Conservation (phyloP, 441 rosid species). For the Corymbia calophylla region DNA sequence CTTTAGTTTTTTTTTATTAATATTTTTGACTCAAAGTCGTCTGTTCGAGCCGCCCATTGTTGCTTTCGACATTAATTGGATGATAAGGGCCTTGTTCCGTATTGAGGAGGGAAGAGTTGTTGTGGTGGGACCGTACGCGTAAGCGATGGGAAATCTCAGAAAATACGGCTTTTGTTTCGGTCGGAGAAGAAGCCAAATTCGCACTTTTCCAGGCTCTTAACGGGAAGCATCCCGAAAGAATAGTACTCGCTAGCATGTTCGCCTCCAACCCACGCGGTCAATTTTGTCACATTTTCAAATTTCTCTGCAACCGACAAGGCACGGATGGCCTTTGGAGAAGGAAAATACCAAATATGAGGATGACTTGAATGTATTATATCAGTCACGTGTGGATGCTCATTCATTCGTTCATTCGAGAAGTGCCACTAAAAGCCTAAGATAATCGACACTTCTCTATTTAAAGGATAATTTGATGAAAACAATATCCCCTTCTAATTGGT, state of each 20-base stretch:
- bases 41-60: background rate
- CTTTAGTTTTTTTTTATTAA: background rate
- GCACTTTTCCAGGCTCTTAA: background rate
- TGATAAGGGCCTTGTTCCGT: background rate
- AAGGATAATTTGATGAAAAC: background rate
- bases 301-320: background rate
- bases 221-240: background rate
- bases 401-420: background rate
- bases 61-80: background rate
- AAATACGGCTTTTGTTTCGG: background rate
- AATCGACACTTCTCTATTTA: background rate
- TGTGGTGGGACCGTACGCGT: background rate
- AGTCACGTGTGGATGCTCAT: background rate
- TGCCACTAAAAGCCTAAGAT: background rate
- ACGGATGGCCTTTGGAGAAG: background rate
- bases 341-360: background rate
- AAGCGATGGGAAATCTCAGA: background rate
- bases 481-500: background rate
- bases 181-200: background rate
- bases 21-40: background rate
- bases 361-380: background rate
- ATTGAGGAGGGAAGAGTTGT: background rate
- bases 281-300: background rate
- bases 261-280: background rate
- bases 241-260: background rate